Percentiles rank a stretch among this genome's conserved stretches.
phyloP scores from a whole-genome alignment of 352 stramenopile species.

The Phytophthora chlamydospora region DNA sequence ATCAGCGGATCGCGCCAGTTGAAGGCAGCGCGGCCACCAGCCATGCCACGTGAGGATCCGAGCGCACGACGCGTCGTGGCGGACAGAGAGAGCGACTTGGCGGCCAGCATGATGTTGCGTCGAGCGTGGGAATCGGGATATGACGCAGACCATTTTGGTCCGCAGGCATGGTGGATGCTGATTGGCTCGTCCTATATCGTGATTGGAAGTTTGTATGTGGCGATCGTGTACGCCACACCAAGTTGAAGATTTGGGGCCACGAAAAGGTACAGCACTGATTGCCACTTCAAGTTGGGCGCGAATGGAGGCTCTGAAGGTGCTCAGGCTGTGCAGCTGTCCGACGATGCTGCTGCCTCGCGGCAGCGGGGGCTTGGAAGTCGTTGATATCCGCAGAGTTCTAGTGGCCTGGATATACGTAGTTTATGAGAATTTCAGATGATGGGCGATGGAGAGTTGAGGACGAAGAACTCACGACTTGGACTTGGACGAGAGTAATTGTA shows the following conservation, averaged over 20 bases:
- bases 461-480: no score
- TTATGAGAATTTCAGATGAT: no score
- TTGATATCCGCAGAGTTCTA: no score
- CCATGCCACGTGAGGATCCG: conserved; percentile 48
- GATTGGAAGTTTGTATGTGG: conserved; percentile 33
- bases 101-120: conserved; percentile 36
- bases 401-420: no score
- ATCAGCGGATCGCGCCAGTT: conserved; percentile 86
- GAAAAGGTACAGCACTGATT: conserved; percentile 7
- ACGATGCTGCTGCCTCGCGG: not conserved
- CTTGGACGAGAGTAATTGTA: conserved; percentile 25
- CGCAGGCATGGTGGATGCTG: conserved; percentile 10
- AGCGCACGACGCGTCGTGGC: conserved; percentile 22
- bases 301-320: no score
- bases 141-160: conserved; percentile 10
- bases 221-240: conserved; percentile 11
- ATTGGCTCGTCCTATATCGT: conserved; percentile 44
- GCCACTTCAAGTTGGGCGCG: conserved; percentile 19
- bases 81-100: conserved; percentile 35
- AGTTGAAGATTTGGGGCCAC: conserved; percentile 24
- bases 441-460: no score
- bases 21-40: conserved; percentile 58
- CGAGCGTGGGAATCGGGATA: conserved; percentile 28
- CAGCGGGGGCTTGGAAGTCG: no score
- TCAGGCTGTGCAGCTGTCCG: no score